Base-by-base conservation (phyloP, 1,284 basidiomycete genomes). In the Gastroboletus turbinatus region DNA sequence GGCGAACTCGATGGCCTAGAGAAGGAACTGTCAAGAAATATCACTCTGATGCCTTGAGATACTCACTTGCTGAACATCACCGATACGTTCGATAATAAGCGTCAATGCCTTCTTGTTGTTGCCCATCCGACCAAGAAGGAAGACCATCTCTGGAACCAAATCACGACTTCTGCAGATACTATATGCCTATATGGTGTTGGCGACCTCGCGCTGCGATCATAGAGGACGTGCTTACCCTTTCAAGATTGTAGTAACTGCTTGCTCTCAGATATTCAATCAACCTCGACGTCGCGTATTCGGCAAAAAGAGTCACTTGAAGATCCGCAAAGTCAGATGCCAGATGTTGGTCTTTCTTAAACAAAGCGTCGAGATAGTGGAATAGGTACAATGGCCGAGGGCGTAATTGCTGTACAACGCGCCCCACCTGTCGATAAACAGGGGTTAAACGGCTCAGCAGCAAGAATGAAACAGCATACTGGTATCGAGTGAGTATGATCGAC, bases 401-500 rank as follows among this genome's bases (percentile, higher is more conserved):
- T 32, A 99, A 81, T 70, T 99, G 97, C 56, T 88, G 80, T 4
- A 98, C 92, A 0, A 98, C 96, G 23, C 92, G 82, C 11, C 83
- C 82, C 53, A 94, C 90, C 92, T 97, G 49, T 45, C 19, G 17
- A 55, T 4, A 35, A 48, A 32, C 2, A 59, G 33, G 14, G 6
- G 11, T 61, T 29, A 52, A 23, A 29, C 14, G 17, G 23, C 6
- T 27, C 7, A 40, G 7, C 1, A 4, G 16, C 17, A 23, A n/a
- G 16, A 16, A 40, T 7, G 4, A 19, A 47, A 44, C 14, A 35
- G 75, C 87, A 63, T 61, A 94, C 95, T 5, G 95, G 94, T 68
- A 99, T 98, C 14, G 96, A 96, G 68, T 97, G 92, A 0, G 92
- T 92, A 70, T 99, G 94, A 63, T 98, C 89, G 9, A 99, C 96